Conservation (phyloP, 2,329 filamentous ascomycete genomes). For the Aspergillus tubingensis region DNA sequence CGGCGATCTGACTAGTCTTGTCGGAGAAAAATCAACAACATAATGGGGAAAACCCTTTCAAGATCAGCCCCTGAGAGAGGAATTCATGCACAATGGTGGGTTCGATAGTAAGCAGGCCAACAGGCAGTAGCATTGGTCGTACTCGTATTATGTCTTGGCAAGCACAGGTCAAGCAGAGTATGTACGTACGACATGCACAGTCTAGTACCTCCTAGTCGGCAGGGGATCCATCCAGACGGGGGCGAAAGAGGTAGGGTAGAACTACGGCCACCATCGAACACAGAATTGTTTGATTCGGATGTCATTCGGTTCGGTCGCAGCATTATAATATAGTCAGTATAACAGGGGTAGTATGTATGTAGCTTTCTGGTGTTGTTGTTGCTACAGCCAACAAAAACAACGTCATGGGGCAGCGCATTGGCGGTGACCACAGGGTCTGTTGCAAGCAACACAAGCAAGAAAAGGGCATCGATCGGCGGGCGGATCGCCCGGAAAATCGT, state of each 20-base stretch:
- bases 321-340: not conserved
- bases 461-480: constrained; percentile 25
- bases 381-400: not conserved
- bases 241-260: not conserved
- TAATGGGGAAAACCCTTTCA: not conserved
- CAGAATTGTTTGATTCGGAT: not conserved
- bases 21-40: not conserved
- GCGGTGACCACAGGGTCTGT: not conserved
- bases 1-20: not conserved
- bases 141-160: constrained; percentile 9
- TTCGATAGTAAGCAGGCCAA: not conserved
- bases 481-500: constrained; percentile 27
- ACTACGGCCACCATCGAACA: not conserved
- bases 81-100: not conserved
- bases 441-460: constrained; percentile 1
- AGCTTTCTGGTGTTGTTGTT: not conserved
- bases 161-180: not conserved
- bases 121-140: not conserved
- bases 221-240: not conserved
- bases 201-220: constrained; percentile 3
- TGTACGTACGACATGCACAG: constrained; percentile 2
- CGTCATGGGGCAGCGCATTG: constrained; percentile 9
- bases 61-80: constrained; percentile 3
- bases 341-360: not conserved
- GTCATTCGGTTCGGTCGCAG: too few species aligned